phyloP scores from a whole-genome alignment of 2,329 filamentous ascomycete genomes.

The Botrytis fragariae region DNA sequence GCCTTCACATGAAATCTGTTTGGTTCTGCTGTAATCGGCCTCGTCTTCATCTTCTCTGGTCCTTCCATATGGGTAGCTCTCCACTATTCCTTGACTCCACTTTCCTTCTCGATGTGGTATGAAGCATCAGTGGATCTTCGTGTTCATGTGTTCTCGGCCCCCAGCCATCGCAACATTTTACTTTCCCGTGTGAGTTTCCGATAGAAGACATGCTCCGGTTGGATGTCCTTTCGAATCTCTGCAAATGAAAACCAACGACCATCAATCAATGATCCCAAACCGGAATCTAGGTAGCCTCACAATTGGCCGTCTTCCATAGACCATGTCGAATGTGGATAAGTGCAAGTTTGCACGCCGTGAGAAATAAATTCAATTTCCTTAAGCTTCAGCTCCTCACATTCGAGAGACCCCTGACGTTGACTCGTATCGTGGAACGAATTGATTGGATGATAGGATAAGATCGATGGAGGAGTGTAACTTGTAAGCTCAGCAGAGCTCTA shows the following conservation, averaged over 20 bases:
- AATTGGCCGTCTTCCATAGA: not conserved
- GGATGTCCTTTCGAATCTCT: not conserved
- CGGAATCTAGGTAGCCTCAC: not conserved
- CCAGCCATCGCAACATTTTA: conserved; percentile 4
- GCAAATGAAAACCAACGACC: not conserved
- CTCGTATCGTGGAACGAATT: conserved; percentile 6
- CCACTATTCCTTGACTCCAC: not conserved
- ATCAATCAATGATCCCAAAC: not conserved
- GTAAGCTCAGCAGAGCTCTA: conserved; percentile 3
- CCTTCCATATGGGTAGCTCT: not conserved
- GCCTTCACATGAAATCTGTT: not conserved
- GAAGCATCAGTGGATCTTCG: conserved; percentile 3
- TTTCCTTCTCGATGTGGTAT: not conserved
- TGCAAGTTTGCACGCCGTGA: not conserved
- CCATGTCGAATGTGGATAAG: not conserved
- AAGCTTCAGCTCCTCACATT: conserved; percentile 12
- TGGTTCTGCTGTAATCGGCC: not conserved
- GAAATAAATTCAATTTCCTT: not conserved
- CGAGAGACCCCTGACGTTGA: not conserved
- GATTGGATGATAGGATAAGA: not conserved
- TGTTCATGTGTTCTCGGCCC: conserved; percentile 11
- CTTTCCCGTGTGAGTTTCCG: not conserved
- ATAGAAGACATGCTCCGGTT: not conserved
- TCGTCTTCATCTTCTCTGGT: not conserved
- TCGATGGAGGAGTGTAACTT: not conserved